A percentile compares a stretch with the other conserved stretches of the same genome.
These are phyloP conservation scores for Syncephalastrum contaminatum DNA, from an alignment of 371 early-diverging fungal species.

Conservation along the genomic window DNA sequence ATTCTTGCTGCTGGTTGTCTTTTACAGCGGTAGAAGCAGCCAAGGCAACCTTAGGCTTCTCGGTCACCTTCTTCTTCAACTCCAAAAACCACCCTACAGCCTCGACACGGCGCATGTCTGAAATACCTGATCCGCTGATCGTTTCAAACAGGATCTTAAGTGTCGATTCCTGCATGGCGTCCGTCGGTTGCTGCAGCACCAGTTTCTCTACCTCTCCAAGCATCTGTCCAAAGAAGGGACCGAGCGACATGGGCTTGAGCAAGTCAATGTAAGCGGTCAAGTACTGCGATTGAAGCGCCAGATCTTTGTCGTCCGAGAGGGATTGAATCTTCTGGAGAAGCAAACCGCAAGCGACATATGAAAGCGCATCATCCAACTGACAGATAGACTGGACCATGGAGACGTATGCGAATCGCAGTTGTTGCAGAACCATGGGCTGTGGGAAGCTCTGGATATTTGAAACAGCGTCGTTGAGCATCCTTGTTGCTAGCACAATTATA, in stretches of 20 bases:
- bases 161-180: conserved; percentile 26
- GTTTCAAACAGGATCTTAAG: conserved; percentile 49
- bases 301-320: conserved; percentile 20
- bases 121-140: conserved; percentile 47
- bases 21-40: background rate
- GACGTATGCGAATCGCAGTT: conserved; percentile 58
- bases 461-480: background rate
- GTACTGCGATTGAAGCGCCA: conserved; percentile 29
- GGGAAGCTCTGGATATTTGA: conserved; percentile 48
- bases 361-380: conserved; percentile 58
- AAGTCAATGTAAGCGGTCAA: conserved; percentile 37
- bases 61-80: conserved; percentile 25
- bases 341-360: conserved; percentile 58
- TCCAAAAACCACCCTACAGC: conserved; percentile 52
- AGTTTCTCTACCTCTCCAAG: conserved; percentile 21
- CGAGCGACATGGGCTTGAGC: conserved; percentile 48
- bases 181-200: conserved; percentile 22
- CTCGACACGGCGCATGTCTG: conserved; percentile 49
- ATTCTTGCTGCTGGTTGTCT: background rate
- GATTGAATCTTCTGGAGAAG: conserved; percentile 39
- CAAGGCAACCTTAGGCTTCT: background rate
- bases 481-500: background rate
- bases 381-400: conserved; percentile 58
- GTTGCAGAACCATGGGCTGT: conserved; percentile 54
- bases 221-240: conserved; percentile 43